Evolutionary conservation across 2,329 filamentous ascomycete species (phyloP), one percentile per base, ranked within the genome.

Genomic region (Phialophora verrucosa): DNA sequence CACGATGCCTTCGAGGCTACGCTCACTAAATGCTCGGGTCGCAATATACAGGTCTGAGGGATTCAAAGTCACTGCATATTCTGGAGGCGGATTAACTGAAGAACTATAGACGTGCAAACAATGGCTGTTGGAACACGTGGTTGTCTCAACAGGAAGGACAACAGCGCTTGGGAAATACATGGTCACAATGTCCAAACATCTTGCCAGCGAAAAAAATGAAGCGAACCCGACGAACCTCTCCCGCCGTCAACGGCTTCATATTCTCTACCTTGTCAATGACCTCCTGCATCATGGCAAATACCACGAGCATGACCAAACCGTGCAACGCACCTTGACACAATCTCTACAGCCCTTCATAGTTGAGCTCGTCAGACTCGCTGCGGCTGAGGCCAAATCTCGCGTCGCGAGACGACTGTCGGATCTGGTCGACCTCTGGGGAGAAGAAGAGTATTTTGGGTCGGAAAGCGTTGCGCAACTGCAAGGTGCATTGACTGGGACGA

Each of bases 21-120:
- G 73, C 80, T 91, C 75, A 80, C 84, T 79, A 85, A 88, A 82
- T 94, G 91, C 86, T 91, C 91, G 75, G 85, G 88, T 75, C 81
- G 83, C 83, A 93, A 94, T 83, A 90, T 95, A 84, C 91, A 95
- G 91, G 91, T 95, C 91, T 92, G 90, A 74, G 74, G n/a, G 73
- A 75, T 76, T 76, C 74, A 68, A 65, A 68, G 62, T 47, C 63
- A 65, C 53, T 17, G 50, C 49, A 57, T 55, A 54, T 29, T 47
- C 57, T 42, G 57, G 55, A 42, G 49, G 23, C 56, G 38, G 59
- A 63, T 68, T 73, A 65, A 72, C 71, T 73, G 69, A 72, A 66
- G 58, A 68, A 67, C 59, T 60, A 69, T 87, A 96, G 93, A 91
- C 87, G 83, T 93, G 91, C 85, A 96, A 93, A 85, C 84, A 86